Base-by-base conservation (phyloP, 2,329 filamentous ascomycete genomes). In the Volutella citrinella region DNA sequence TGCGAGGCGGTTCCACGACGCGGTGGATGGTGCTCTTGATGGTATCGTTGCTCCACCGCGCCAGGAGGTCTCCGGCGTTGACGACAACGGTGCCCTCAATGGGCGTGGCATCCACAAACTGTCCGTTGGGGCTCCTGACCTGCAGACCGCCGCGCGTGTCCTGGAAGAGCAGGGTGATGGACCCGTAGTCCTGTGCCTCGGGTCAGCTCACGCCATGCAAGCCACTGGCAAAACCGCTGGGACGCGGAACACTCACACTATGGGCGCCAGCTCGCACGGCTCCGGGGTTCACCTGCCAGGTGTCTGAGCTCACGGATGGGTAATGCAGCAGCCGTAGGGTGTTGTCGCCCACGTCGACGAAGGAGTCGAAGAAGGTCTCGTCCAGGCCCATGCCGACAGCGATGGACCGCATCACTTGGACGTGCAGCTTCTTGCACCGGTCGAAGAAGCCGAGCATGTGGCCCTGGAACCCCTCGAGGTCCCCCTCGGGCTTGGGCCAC, bases 21-120 rank as follows among this genome's bases (percentile, higher is more conserved):
- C 89, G 80, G 61, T 96, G 90, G 40, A 89, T 78, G 5, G 90
- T 96, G 56, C 85, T 91, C 66, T 85, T 89, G 65, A 96, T 95
- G 5, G 78, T 84, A 54, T 94, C 87, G 55, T 96, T 96, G 45
- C 84, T 87, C 90, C 89, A 95, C 32, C 89, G 72, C 2, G 87
- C 83, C 30, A 96, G 68, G 48, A 96, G 59, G 56, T 96, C 90
- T 2, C 89, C 90, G 0, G 89, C 89, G 54, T 96, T 96, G 45
- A 95, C 77, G 10, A 96, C 87, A 24, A 93, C 83, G 0, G 87
- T 89, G 34, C 80, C 82, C 21, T 80, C 70, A 40, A 95, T 91
- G 0, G 90, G 89, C 7, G 78, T 87, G 2, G 87, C 90, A 53
- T 95, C 79, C 23, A 95, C 80, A 52, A 90, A 95, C 0, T 73